Base-by-base conservation (phyloP, 192 early-diverging fungal species). In the Backusella morwellensis region DNA sequence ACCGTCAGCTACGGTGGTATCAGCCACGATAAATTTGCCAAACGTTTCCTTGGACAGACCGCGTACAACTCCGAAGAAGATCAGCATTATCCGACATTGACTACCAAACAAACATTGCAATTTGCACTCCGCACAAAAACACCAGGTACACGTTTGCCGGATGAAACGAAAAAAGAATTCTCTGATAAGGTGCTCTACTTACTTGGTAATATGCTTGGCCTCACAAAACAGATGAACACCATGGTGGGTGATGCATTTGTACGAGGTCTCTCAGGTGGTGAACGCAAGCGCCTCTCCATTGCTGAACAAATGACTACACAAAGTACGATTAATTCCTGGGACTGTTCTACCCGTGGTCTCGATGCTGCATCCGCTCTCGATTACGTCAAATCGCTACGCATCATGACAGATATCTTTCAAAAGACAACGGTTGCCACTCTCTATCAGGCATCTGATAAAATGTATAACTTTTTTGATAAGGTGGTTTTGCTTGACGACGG, bases 311-410 rank as follows among this genome's bases (percentile, higher is more conserved):
- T 93, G 74, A 90, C 91, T 8, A 87, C 87, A n/a, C 82, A 84
- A 36, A 83, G 86, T 17, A 77, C 89, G 17, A 83, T 90, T 68
- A 86, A 87, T 63, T 78, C 88, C 26, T 90, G 88, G 89, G 91
- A 90, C 66, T 85, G 85, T 66, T 86, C 85, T 70, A 92, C 92
- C 14, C 86, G 88, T 44, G 94, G 94, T 47, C 85, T 96, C 59
- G 94, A 96, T 84, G 91, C 92, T n/a, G 92, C 92, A 70, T 92
- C 91, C 4, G 93, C 94, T 35, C 84, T 96, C n/a, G 94, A 95
- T 74, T 95, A 92, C 71, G 89, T 91, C 36, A 86, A 89, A 47
- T 91, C 88, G 4, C 84, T 95, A 32, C 89, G 94, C 50, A 90
- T 93, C 63, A 88, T 87, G 83, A 89, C 91, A 40, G 90, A 94